These are phyloP conservation scores for Tetrahymena thermophila DNA, from an alignment of 73 alveolate species.

Conservation along the genomic window DNA sequence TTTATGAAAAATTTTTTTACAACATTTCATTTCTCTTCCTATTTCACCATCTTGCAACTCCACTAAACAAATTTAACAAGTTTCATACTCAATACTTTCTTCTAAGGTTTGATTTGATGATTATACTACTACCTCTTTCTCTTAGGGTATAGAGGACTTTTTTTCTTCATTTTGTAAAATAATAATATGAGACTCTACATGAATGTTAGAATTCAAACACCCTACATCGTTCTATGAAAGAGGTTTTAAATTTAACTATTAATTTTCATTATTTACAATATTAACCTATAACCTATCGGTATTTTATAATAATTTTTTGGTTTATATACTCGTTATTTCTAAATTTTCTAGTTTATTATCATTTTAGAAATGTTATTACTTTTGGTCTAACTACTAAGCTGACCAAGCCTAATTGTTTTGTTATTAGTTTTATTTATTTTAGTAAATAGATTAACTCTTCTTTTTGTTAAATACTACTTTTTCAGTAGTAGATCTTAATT, in stretches of 20 bases:
- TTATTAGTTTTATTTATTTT: not conserved
- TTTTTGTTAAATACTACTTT: not conserved
- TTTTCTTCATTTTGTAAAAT: not conserved
- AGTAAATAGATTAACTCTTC: not conserved
- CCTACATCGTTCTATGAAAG: not conserved
- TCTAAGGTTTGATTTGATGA: not conserved
- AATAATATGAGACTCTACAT: not conserved
- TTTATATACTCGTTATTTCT: not conserved
- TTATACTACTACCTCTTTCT: not conserved
- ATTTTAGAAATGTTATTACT: too few relatives aligned
- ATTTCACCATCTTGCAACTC: not conserved
- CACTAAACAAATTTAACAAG: not conserved
- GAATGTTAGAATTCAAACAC: too few relatives aligned
- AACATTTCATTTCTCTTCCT: not conserved
- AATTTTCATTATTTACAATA: not conserved
- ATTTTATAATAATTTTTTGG: not conserved
- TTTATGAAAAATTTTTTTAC: not conserved
- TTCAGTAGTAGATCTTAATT: not conserved
- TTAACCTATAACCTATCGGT: not conserved
- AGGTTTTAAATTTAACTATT: not conserved
- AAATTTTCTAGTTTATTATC: not conserved
- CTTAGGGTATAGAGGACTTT: not conserved
- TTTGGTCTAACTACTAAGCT: not conserved
- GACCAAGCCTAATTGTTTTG: not conserved
- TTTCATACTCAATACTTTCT: not conserved